Evolutionary conservation across 768 basidiomycete species (phyloP), one percentile per base, ranked within the genome.

Genomic region (Boletus sp.): DNA sequence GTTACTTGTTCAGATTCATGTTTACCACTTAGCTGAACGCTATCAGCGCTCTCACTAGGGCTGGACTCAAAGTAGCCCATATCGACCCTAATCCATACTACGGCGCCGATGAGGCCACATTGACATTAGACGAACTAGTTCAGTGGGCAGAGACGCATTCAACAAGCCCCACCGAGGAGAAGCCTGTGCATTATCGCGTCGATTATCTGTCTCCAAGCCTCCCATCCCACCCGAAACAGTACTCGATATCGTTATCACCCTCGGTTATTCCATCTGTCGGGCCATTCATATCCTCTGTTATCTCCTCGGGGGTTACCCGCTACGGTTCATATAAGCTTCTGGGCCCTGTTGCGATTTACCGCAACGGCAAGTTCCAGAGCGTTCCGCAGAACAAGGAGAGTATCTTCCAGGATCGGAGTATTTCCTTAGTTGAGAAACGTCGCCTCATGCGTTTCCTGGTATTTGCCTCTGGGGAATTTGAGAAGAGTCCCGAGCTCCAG

Each of bases 371-470:
- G 21, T 65, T 83, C 50, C 81, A 81, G 61, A 79, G 71, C 47
- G 95, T 98, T 0, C 96, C 96, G 1, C 85, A 86, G 32, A 90
- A 83, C 73, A 98, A 97, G 69, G 94, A 94, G 69, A 89, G 91
- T 54, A 81, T 98, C 4, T 98, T 98, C 80, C 93, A 89, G 74
- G 86, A 83, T 72, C 84, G 83, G 64, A 78, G 77, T 9, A 80
- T 98, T 8, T 77, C 78, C 7, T 77, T 98, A 11, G 67, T 94
- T 32, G 91, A 95, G 57, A 98, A 98, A 73, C 76, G 95, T 41
- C 79, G 90, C 32, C 74, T 98, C 25, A 98, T 98, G 90, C 90
- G 94, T 53, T 93, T 96, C 63, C 72, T 98, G 43, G 80, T 86
- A 61, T 94, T 92, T 64, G 86, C 90, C 35, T 80, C 81, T 2